Conservation (phyloP, 140 eudicot species). For the Senecio squalidus region DNA sequence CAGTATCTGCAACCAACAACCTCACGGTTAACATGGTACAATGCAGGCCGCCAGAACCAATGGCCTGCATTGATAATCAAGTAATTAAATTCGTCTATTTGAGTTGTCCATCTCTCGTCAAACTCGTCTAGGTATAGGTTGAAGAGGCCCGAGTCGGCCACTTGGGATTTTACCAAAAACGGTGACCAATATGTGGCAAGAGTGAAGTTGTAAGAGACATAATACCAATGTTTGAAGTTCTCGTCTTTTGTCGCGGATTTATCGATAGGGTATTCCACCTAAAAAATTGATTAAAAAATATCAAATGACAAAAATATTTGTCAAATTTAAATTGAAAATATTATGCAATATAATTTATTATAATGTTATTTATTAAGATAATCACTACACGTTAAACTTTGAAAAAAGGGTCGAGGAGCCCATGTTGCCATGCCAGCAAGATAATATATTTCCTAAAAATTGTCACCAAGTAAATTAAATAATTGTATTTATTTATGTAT, state of each 20-base stretch:
- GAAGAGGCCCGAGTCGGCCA: slow-evolving; percentile 51
- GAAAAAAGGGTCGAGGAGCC: slow-evolving; percentile 17
- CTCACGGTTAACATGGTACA: slow-evolving; percentile 38
- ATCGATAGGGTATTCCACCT: slow-evolving; percentile 74
- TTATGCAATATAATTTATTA: no score
- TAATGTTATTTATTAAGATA: no score
- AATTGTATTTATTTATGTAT: no score
- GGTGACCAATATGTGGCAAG: slow-evolving; percentile 63
- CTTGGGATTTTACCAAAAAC: slow-evolving; percentile 44
- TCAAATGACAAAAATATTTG: no score
- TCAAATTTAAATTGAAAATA: no score
- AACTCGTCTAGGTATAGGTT: slow-evolving; percentile 66
- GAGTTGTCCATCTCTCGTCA: slow-evolving; percentile 56
- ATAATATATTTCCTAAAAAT: slow-evolving; percentile 39
- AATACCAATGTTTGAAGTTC: slow-evolving; percentile 58
- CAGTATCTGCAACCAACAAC: slow-evolving; percentile 64
- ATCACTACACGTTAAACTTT: slow-evolving; percentile 11
- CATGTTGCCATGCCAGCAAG: slow-evolving; percentile 40
- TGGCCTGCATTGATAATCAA: slow-evolving; percentile 60
- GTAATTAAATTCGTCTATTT: slow-evolving; percentile 48
- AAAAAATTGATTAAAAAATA: slow-evolving; percentile 11
- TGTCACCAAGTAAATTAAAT: slow-evolving; percentile 23
- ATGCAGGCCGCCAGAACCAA: slow-evolving; percentile 59
- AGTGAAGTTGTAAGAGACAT: slow-evolving; percentile 64
- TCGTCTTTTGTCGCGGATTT: slow-evolving; percentile 48